Evolutionary conservation across 1,139 yeast species (phyloP).

Genomic region (Candida freyschussii): DNA sequence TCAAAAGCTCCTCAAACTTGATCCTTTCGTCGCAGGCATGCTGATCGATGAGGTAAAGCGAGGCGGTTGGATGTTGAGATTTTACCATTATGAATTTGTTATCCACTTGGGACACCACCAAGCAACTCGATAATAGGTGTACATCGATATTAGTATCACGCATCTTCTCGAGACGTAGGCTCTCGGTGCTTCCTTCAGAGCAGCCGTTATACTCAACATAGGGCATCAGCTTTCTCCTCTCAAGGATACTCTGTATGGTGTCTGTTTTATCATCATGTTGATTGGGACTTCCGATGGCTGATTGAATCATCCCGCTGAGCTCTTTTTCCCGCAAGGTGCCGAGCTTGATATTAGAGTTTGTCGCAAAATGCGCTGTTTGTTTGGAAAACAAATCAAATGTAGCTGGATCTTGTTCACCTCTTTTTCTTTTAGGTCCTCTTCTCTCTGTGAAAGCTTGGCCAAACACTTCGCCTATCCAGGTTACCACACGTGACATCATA

Average conservation of each 20-base stretch:
- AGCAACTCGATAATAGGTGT: conserved; percentile 20
- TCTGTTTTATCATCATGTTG: not conserved
- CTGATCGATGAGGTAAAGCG: conserved; percentile 85
- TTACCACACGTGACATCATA: no score
- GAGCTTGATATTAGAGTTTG: conserved; percentile 15
- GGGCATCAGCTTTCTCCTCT: conserved; percentile 9
- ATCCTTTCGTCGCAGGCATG: conserved; percentile 96
- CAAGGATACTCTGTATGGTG: conserved; percentile 5
- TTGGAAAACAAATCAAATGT: no score
- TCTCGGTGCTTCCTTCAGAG: no score
- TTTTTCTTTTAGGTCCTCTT: no score
- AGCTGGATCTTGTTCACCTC: no score
- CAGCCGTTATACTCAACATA: not conserved
- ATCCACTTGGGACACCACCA: conserved; percentile 50
- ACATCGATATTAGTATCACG: conserved; percentile 15
- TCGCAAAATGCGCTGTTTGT: conserved; percentile 2
- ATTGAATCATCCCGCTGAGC: conserved; percentile 18
- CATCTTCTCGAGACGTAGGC: no score
- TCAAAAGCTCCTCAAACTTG: conserved; percentile 63
- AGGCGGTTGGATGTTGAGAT: conserved; percentile 35
- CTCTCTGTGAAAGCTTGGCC: no score
- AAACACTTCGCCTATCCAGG: no score
- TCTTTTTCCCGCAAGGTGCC: conserved; percentile 17
- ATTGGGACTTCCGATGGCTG: not conserved
- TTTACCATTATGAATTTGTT: conserved; percentile 62